Conservation (phyloP, 352 stramenopile genomes). For the Phytophthora sp. region DNA sequence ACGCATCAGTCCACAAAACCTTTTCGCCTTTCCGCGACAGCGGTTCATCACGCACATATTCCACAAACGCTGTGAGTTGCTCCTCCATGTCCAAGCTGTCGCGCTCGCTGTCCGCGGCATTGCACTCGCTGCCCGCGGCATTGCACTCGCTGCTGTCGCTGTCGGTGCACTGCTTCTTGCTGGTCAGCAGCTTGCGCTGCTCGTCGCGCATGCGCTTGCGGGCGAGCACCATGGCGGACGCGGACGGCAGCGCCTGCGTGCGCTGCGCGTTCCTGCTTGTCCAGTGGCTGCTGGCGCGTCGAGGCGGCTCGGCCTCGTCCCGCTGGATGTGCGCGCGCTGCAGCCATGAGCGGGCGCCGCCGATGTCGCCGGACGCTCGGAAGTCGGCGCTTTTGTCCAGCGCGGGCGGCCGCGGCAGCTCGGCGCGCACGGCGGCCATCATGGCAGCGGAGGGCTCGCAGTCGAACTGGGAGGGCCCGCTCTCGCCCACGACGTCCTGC, state of each 20-base stretch:
- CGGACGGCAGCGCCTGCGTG: slow-evolving; percentile 24
- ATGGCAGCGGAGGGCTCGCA: slow-evolving; percentile 5
- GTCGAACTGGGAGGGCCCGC: slow-evolving; percentile 34
- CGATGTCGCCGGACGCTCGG: not conserved
- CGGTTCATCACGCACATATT: slow-evolving; percentile 54
- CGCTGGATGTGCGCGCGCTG: slow-evolving; percentile 25
- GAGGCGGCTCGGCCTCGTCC: slow-evolving; percentile 8
- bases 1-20: slow-evolving; percentile 5
- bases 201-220: slow-evolving; percentile 40
- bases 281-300: slow-evolving; percentile 4
- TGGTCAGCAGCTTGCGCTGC: slow-evolving; percentile 26
- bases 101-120: slow-evolving; percentile 28
- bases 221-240: slow-evolving; percentile 35
- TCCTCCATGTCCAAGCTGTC: slow-evolving; percentile 49
- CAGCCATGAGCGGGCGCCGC: not conserved
- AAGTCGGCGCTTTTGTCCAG: slow-evolving; percentile 8
- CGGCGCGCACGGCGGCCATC: slow-evolving; percentile 18
- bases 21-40: not conserved
- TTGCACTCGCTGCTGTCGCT: slow-evolving; percentile 36
- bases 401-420: not conserved
- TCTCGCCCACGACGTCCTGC: slow-evolving; percentile 42
- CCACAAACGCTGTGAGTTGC: slow-evolving; percentile 57
- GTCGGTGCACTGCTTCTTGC: slow-evolving; percentile 26
- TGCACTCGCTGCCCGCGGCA: slow-evolving; percentile 28
- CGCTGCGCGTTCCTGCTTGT: slow-evolving; percentile 1